Evolutionary conservation across 495 filamentous ascomycete species (phyloP).

Genomic region (Peziza echinospora): DNA sequence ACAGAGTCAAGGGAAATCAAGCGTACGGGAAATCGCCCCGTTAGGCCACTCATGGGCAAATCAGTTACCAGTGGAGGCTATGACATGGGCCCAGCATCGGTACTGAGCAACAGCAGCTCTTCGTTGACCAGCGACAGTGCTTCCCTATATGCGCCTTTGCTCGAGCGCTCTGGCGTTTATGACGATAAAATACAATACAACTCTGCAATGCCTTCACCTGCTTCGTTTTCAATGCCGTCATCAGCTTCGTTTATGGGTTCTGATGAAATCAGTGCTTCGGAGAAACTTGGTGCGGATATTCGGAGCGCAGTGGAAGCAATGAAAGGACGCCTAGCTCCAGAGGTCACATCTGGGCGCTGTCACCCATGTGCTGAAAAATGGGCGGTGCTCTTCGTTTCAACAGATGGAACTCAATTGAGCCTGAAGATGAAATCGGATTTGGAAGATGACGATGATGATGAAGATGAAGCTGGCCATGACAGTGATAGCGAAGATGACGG

Average conservation of each 20-base stretch:
- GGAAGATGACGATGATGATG: constrained; percentile 44
- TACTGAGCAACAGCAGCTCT: constrained; percentile 43
- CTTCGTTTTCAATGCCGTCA: constrained; percentile 7
- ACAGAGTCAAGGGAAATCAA: constrained; percentile 18
- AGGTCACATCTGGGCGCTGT: constrained; percentile 36
- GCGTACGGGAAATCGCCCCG: constrained; percentile 10
- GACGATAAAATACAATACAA: constrained; percentile 19
- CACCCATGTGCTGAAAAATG: constrained; percentile 54
- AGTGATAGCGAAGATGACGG: constrained; percentile 48
- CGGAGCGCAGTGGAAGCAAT: constrained; percentile 43
- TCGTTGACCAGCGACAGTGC: constrained; percentile 47
- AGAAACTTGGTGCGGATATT: constrained; percentile 23
- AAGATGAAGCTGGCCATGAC: constrained; percentile 41
- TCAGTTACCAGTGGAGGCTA: constrained; percentile 15
- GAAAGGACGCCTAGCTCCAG: constrained; percentile 36
- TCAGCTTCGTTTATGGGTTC: not conserved
- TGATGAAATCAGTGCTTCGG: constrained; percentile 5
- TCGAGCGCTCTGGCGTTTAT: constrained; percentile 25
- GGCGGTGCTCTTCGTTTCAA: constrained; percentile 54
- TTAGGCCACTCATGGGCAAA: constrained; percentile 15
- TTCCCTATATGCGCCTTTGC: constrained; percentile 39
- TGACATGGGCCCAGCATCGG: constrained; percentile 27
- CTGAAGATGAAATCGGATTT: constrained; percentile 52
- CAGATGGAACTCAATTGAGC: constrained; percentile 43
- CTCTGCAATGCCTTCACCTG: constrained; percentile 15